Evolutionary conservation across 148 eudicot species (phyloP).

Genomic region (Chenopodium quinoa): DNA sequence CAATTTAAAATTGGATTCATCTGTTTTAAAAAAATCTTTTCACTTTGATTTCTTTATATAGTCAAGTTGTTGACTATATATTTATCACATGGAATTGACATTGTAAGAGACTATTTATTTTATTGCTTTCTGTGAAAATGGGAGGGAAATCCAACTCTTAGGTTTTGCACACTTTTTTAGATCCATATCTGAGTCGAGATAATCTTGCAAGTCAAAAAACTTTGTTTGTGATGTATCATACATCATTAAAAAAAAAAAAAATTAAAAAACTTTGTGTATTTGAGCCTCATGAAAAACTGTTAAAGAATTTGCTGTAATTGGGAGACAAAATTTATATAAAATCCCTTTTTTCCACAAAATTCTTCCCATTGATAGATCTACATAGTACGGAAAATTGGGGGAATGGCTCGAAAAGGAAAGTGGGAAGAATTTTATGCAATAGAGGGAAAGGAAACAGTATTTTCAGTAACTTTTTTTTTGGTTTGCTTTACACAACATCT

Average conservation of each 20-base stretch:
- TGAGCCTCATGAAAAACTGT: neutral
- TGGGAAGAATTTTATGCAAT: too few relatives aligned
- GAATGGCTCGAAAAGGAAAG: too few relatives aligned
- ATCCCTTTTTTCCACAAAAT: too few relatives aligned
- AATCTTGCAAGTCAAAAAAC: neutral
- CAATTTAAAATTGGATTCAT: neutral
- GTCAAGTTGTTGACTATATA: neutral
- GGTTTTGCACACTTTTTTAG: neutral
- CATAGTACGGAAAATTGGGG: too few relatives aligned
- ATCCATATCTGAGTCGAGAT: neutral
- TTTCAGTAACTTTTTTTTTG: neutral
- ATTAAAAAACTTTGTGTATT: too few relatives aligned
- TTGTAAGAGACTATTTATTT: neutral
- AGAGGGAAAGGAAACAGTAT: neutral
- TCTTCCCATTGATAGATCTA: too few relatives aligned
- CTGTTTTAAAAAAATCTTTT: too few relatives aligned
- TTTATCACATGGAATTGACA: neutral
- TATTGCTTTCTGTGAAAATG: neutral
- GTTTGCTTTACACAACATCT: neutral
- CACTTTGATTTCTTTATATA: too few relatives aligned
- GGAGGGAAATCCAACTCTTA: neutral
- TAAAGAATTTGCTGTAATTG: neutral
- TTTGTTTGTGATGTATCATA: neutral
- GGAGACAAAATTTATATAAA: neutral
- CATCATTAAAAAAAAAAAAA: too few relatives aligned